phyloP scores from a whole-genome alignment of 441 rosid genomes.

The Metrosideros polymorpha region DNA sequence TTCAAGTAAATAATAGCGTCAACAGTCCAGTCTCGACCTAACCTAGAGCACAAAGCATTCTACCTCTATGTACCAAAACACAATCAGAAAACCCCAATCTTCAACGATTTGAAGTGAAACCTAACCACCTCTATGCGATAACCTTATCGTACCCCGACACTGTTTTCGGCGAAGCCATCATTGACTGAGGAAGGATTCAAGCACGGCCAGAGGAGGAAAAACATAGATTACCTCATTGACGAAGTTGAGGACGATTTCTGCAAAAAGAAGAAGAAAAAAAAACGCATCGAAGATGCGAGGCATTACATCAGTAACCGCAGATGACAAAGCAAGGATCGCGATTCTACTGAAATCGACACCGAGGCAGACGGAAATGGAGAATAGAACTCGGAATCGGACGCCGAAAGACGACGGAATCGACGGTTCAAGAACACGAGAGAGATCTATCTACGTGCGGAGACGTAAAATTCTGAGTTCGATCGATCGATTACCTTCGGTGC shows the following conservation, averaged over 20 bases:
- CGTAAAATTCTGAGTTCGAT: background rate
- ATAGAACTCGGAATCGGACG: background rate
- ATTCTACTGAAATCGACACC: background rate
- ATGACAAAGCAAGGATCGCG: background rate
- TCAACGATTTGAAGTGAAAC: background rate
- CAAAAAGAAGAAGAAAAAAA: constrained; percentile 8
- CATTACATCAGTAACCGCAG: background rate
- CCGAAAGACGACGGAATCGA: background rate
- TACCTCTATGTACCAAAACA: background rate
- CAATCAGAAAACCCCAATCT: background rate
- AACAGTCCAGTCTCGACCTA: background rate
- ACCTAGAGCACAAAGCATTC: background rate
- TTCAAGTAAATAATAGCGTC: background rate
- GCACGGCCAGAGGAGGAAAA: background rate
- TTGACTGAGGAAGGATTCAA: background rate
- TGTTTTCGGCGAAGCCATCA: background rate
- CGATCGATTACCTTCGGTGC: constrained; percentile 42
- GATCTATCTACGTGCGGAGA: background rate
- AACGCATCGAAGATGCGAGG: background rate
- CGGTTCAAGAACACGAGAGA: background rate
- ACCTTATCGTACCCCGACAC: background rate
- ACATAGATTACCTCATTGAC: constrained; percentile 59
- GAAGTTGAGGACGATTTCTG: constrained; percentile 88
- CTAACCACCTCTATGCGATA: background rate
- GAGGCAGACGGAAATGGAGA: background rate